Conservation (phyloP, 2,329 filamentous ascomycete genomes). For the Magnaporthales sp. region DNA sequence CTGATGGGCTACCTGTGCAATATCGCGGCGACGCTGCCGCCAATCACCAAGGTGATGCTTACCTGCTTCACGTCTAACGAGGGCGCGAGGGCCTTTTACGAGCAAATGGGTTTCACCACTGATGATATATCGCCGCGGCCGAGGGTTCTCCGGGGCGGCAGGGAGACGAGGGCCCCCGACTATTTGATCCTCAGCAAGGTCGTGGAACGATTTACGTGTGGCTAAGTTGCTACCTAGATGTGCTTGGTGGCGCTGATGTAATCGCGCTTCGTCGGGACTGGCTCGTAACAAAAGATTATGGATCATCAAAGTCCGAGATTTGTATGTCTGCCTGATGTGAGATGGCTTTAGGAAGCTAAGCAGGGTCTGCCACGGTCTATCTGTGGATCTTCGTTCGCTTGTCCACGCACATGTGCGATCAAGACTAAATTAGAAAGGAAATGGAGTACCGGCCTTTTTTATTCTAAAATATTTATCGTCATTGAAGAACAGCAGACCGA, state of each 20-base stretch:
- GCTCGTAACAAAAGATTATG: not conserved
- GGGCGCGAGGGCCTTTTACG: conserved; percentile 48
- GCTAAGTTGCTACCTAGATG: not conserved
- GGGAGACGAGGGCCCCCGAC: conserved; percentile 38
- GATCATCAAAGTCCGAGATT: not conserved
- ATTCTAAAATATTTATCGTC: not conserved
- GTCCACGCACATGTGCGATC: not conserved
- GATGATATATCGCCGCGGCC: conserved; percentile 48
- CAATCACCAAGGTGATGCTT: conserved; percentile 61
- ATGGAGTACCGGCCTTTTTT: not conserved
- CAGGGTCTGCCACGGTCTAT: not conserved
- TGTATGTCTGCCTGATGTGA: not conserved
- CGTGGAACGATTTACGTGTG: not conserved
- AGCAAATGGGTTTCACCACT: conserved; percentile 44
- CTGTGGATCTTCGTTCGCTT: not conserved
- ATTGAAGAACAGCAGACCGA: not conserved
- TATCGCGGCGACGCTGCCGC: conserved; percentile 43
- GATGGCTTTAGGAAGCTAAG: not conserved
- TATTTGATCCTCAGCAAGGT: conserved; percentile 52
- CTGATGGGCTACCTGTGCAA: conserved; percentile 49
- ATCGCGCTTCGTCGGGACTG: not conserved
- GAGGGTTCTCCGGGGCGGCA: conserved; percentile 41
- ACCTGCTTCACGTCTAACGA: conserved; percentile 61
- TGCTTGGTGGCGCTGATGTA: not conserved
- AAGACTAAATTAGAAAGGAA: not conserved